Conservation (phyloP, 768 basidiomycete species). For the Tylopilus felleus region DNA sequence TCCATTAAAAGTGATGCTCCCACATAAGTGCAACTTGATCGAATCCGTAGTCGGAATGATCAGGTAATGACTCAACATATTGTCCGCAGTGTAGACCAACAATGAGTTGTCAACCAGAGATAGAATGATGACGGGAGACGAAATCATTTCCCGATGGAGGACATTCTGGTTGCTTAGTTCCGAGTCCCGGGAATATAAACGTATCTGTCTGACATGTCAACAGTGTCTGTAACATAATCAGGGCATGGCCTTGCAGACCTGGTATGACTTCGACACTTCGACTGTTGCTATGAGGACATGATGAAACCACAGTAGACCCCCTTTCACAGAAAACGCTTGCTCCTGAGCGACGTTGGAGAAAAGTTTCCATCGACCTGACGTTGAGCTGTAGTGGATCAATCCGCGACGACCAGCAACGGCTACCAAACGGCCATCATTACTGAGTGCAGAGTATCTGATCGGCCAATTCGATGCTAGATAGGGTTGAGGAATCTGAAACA, state of each 20-base stretch:
- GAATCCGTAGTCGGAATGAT: constrained; percentile 80
- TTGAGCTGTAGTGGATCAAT: constrained; percentile 89
- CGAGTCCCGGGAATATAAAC: constrained; percentile 90
- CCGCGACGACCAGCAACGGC: constrained; percentile 91
- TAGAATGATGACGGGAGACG: constrained; percentile 77
- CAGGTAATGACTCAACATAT: constrained; percentile 88
- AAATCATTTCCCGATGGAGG: constrained; percentile 73
- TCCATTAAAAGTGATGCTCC: constrained; percentile 91
- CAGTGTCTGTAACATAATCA: not conserved
- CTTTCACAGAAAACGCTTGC: constrained; percentile 80
- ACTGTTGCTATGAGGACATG: constrained; percentile 91
- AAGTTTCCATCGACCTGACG: constrained; percentile 92
- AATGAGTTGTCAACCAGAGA: constrained; percentile 94
- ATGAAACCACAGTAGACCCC: constrained; percentile 95
- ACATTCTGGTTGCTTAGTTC: constrained; percentile 82
- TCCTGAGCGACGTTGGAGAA: constrained; percentile 83
- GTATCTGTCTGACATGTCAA: constrained; percentile 52
- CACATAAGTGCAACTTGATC: constrained; percentile 86
- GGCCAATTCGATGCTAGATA: constrained; percentile 94
- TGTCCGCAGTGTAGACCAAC: constrained; percentile 91
- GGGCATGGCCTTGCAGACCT: constrained; percentile 43
- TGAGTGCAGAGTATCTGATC: constrained; percentile 86
- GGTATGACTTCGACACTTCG: constrained; percentile 74
- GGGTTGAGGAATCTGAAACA: constrained; percentile 74
- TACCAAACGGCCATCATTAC: constrained; percentile 85